phyloP scores from a whole-genome alignment of 805 yeast species.

The Hyphopichia homilentoma region DNA sequence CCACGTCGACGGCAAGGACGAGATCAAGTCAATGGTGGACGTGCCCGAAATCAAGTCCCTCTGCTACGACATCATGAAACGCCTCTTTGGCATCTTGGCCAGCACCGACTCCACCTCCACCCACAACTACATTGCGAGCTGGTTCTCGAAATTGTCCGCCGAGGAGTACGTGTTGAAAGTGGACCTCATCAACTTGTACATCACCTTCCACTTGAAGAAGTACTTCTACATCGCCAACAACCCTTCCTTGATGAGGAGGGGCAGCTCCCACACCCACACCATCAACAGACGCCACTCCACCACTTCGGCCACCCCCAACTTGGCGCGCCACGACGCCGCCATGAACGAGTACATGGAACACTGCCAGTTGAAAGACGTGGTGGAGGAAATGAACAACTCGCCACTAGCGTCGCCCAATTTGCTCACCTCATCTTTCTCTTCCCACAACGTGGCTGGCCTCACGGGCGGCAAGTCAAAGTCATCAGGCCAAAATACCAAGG shows the following conservation, averaged over 20 bases:
- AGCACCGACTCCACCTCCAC: constrained; percentile 38
- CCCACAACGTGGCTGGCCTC: too few species aligned
- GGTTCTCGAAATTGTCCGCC: constrained; percentile 48
- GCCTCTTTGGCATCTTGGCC: constrained; percentile 66
- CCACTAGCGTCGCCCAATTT: constrained; percentile 3
- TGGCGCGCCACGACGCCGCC: too few species aligned
- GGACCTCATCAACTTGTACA: constrained; percentile 68
- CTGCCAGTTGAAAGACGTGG: constrained; percentile 16
- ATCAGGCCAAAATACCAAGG: constrained; percentile 23
- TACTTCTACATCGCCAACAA: constrained; percentile 40
- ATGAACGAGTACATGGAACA: constrained; percentile 20
- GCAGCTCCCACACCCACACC: constrained; percentile 1
- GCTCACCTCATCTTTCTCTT: constrained; percentile 6
- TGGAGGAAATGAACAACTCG: constrained; percentile 7
- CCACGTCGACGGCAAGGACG: constrained; percentile 18
- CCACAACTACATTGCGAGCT: constrained; percentile 45
- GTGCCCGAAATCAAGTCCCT: constrained; percentile 51
- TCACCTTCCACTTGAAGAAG: constrained; percentile 70
- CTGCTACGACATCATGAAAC: constrained; percentile 67
- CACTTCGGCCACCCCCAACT: background rate
- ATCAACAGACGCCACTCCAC: background rate
- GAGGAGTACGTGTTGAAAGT: constrained; percentile 50
- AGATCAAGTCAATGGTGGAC: constrained; percentile 26
- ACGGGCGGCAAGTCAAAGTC: constrained; percentile 8
- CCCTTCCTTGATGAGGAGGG: constrained; percentile 12